Evolutionary conservation across 176 grass and related monocot species (phyloP).

Genomic region (Echinochloa phyllopogon): DNA sequence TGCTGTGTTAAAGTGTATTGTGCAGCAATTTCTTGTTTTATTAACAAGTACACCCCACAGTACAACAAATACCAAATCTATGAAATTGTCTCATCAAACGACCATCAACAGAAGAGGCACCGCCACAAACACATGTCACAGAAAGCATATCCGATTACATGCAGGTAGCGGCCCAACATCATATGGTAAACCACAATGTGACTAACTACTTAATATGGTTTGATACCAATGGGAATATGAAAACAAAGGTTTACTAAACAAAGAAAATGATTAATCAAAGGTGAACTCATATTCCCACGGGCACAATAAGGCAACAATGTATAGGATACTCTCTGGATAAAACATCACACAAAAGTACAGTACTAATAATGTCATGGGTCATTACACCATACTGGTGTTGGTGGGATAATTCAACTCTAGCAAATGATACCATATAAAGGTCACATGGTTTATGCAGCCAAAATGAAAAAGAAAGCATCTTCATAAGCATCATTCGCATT

Average conservation of each 20-base stretch:
- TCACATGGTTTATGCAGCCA: constrained; percentile 8
- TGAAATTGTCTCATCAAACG: neutral
- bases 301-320: neutral
- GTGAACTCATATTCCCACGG: neutral
- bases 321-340: neutral
- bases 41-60: neutral
- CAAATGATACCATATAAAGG: neutral
- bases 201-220: neutral
- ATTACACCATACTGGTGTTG: neutral
- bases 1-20: neutral
- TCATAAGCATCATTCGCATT: neutral
- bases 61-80: neutral
- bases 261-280: neutral
- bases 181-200: neutral
- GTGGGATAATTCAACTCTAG: neutral
- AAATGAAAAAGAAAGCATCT: constrained; percentile 4
- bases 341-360: neutral
- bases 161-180: neutral
- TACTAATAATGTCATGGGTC: neutral
- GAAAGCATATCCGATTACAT: neutral
- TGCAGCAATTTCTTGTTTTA: neutral
- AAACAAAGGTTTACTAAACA: neutral
- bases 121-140: neutral
- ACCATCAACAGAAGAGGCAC: neutral
- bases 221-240: neutral